Percentiles rank a stretch among this genome's conserved stretches.
Evolutionary conservation across 2,329 filamentous ascomycete species (phyloP).

Genomic region (Dendrostoma leiphaemia): DNA sequence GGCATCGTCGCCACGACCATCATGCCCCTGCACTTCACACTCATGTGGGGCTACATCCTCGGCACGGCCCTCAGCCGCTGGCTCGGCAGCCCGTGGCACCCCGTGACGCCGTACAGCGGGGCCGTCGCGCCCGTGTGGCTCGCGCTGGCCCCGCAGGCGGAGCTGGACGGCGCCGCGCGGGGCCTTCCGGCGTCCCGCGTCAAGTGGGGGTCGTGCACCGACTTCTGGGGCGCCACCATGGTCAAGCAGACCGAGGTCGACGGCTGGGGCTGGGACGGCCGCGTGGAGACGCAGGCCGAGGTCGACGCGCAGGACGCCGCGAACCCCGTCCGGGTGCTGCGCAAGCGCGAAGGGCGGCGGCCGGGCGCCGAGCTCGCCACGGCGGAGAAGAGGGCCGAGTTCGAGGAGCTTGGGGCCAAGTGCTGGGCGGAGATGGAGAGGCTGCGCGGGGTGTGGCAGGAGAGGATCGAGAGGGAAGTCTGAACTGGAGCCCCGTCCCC

Average conservation of each 20-base stretch:
- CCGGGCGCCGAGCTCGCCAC: constrained; percentile 58
- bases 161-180: too few relatives aligned
- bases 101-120: constrained; percentile 71
- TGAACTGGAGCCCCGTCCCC: too few relatives aligned
- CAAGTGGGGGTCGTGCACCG: constrained; percentile 84
- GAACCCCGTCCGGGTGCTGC: constrained; percentile 43
- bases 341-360: constrained; percentile 57
- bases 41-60: constrained; percentile 67
- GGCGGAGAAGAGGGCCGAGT: constrained; percentile 56
- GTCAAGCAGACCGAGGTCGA: constrained; percentile 80
- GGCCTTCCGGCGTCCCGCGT: too few relatives aligned
- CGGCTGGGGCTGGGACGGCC: constrained; percentile 76
- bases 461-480: constrained; percentile 27
- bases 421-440: constrained; percentile 73
- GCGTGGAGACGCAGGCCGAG: constrained; percentile 46
- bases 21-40: constrained; percentile 68
- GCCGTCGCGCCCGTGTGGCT: constrained; percentile 78
- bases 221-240: constrained; percentile 54
- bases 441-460: constrained; percentile 66
- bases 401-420: constrained; percentile 58
- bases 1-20: constrained; percentile 83
- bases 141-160: constrained; percentile 63
- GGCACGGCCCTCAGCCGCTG: constrained; percentile 71
- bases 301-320: constrained; percentile 36
- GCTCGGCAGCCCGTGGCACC: constrained; percentile 87